Base-by-base conservation (phyloP, 139 green algal species). In the Haematococcus sp. region DNA sequence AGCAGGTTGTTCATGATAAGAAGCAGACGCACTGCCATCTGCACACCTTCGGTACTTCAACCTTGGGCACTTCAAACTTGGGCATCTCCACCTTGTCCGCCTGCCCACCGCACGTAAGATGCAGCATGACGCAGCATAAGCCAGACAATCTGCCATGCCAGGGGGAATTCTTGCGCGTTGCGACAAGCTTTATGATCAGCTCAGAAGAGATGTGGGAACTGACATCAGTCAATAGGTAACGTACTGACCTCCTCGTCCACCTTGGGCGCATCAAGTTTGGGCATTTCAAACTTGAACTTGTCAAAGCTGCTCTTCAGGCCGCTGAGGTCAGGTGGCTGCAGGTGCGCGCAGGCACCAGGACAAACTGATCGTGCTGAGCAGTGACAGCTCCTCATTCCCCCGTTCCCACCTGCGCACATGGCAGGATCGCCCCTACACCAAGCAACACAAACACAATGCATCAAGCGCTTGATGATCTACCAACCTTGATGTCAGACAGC, bases 401-500 rank as follows among this genome's bases (percentile, higher is more conserved):
- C 5, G 54, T 61, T 17, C 5, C 17, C 54, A 61, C 5, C 17
- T 17, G 13, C 17, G 5, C 54, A 61, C 54, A 16, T 22, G 17
- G 54, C 17, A 17, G 54, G 54, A n/a, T n/a, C n/a, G n/a, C n/a
- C n/a, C n/a, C n/a, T n/a, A n/a, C n/a, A n/a, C n/a, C n/a, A n/a
- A n/a, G n/a, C n/a, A n/a, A n/a, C n/a, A n/a, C n/a, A n/a, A 16
- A 61, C 5, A 27, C 54, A n/a, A 11, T 16, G 54, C 17, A 61
- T 61, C 16, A 22, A 11, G 54, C 54, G n/a, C 17, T 61, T 61
- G 17, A 17, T 61, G 54, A 25, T 31, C 27, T 35, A 3, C 25
- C 9, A 11, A 65, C 58, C 58, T 65, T 65, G 58, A 65, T 65
- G 58, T 65, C 58, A 34, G 58, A 65, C 4, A 65, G 58, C 58